Conservation (phyloP, 2,329 filamentous ascomycete species). For the Cercospora sojina region DNA sequence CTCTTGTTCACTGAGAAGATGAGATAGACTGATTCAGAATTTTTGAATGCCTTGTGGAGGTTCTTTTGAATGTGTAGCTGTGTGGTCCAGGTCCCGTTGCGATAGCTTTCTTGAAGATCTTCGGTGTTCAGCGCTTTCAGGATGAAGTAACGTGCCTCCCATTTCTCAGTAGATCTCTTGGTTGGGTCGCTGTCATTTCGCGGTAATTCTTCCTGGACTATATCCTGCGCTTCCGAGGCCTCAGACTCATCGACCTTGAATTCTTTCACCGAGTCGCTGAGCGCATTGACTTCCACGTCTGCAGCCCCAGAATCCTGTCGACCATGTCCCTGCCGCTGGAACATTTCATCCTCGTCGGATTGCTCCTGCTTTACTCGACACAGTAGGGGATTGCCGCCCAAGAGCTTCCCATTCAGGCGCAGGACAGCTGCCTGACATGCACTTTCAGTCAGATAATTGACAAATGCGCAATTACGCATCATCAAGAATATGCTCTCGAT, state of each 20-base stretch:
- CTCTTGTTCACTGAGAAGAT: constrained; percentile 97
- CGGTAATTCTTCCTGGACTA: neutral
- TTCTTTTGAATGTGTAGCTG: constrained; percentile 84
- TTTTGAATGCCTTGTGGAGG: constrained; percentile 79
- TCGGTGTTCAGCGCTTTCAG: constrained; percentile 89
- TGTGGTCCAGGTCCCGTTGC: constrained; percentile 86
- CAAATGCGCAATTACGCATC: constrained; percentile 88
- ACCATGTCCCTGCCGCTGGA: neutral
- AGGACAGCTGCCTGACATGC: constrained; percentile 73
- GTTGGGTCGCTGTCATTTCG: neutral
- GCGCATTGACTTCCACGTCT: neutral
- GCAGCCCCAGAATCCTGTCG: neutral
- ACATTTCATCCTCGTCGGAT: neutral
- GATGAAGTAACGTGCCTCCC: constrained; percentile 72
- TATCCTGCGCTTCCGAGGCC: neutral
- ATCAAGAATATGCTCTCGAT: constrained; percentile 91
- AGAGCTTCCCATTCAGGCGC: constrained; percentile 84
- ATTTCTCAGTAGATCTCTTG: neutral
- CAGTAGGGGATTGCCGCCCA: constrained; percentile 81
- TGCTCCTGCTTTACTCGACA: constrained; percentile 66
- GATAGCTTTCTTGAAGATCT: constrained; percentile 80
- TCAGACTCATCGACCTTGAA: neutral
- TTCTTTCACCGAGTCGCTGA: neutral
- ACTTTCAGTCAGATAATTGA: constrained; percentile 82
- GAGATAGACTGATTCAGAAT: constrained; percentile 78